Evolutionary conservation across 2,329 filamentous ascomycete genomes (phyloP), one percentile per base, ranked within the genome.

Genomic region (Rugonectria rugulosa): DNA sequence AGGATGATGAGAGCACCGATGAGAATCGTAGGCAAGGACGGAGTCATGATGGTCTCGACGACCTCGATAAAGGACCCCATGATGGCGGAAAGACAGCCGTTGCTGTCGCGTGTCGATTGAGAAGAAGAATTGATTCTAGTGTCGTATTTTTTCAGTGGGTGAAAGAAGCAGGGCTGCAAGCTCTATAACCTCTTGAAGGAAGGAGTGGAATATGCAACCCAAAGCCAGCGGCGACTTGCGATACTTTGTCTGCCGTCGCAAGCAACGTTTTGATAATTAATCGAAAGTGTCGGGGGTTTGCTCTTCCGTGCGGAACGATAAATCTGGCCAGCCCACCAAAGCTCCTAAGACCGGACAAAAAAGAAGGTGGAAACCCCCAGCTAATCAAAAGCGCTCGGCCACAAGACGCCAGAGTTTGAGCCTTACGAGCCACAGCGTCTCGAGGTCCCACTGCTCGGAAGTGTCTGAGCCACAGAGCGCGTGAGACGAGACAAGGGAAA

Each of bases 1-100:
- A 97, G 72, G 57, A 90, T 85, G 68, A 97, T 78, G 53, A 91
- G 62, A 17, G 89, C 68, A 12, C 92, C 89, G 70, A 94, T 71
- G 58, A 87, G 64, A 67, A 98, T 83, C 56, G 86, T 80, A 49
- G 84, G 71, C 10, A 78, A 64, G 14, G 86, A 87, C n/a, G 86
- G 86, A 55, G 79, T 83, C 69, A 89, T 75, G 53, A 86, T 73
- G 56, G 77, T 76, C 72, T 84, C 80, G 65, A 85, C 63, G 65
- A 79, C 64, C 45, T 72, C 62, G 53, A 72, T 68, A 52, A 79
- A 68, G 60, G 67, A 66, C 43, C 72, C 68, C 73, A 81, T 79
- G 59, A 61, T 66, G 64, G 63, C 38, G 17, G 57, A 31, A 54
- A 19, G 7, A 26, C 41, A 50, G 47, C 24, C 57, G 55, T 56